phyloP scores from a whole-genome alignment of 2,329 filamentous ascomycete genomes.

The Ceratocystis destructans region DNA sequence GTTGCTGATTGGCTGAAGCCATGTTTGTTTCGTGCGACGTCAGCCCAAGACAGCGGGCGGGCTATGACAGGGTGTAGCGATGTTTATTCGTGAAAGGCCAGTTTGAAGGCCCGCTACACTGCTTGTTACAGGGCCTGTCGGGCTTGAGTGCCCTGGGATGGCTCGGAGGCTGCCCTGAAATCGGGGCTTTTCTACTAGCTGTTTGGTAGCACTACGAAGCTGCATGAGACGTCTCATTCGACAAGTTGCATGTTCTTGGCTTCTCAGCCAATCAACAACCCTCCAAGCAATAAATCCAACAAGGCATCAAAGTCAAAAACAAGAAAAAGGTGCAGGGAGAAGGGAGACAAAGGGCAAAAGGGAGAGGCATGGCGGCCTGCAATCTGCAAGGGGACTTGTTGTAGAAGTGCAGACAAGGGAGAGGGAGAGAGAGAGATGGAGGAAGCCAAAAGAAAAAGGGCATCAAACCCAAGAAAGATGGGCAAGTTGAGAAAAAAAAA shows the following conservation, averaged over 20 bases:
- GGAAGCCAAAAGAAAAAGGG: not conserved
- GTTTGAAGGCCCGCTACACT: not conserved
- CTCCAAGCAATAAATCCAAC: not conserved
- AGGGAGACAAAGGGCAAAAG: not conserved
- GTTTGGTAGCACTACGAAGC: too few species aligned
- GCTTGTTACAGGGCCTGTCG: too few species aligned
- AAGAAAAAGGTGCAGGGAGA: not conserved
- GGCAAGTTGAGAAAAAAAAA: not conserved
- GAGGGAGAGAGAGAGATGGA: not conserved
- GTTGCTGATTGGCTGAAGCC: not conserved
- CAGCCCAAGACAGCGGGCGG: not conserved
- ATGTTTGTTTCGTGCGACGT: slow-evolving; percentile 1
- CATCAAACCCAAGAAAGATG: not conserved
- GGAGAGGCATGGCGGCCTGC: not conserved
- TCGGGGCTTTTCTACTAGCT: too few species aligned
- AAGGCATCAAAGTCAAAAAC: not conserved
- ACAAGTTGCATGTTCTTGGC: too few species aligned
- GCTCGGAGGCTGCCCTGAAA: too few species aligned
- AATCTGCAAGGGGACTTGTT: not conserved
- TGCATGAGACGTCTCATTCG: too few species aligned
- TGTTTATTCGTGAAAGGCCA: not conserved
- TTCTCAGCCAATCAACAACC: too few species aligned
- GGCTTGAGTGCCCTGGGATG: too few species aligned
- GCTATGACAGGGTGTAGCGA: not conserved
- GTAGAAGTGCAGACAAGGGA: not conserved